Base-by-base conservation (phyloP, 345 rosid species). In the Atalantia buxifolia region DNA sequence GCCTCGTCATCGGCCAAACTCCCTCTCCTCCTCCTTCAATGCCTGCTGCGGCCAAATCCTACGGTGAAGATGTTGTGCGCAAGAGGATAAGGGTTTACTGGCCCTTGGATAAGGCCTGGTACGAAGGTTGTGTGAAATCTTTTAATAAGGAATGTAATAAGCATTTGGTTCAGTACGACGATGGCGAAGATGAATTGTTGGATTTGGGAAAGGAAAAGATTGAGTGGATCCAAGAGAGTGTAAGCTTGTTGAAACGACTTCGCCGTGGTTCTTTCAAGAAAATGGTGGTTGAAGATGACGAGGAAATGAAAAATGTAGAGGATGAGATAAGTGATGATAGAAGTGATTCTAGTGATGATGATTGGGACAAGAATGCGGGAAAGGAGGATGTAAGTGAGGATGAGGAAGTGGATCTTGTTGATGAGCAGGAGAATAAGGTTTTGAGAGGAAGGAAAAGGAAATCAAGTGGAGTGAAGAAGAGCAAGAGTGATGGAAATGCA, bases 21-120 rank as follows among this genome's bases (percentile, higher is more conserved):
- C 85, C 88, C 18, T 79, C 86, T 13, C 85, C 81, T 25, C 56
- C 69, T 4, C 70, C 85, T 22, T 74, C 80, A 57, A 77, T 85
- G n/a, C 68, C 77, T 10, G 25, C 75, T 13, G 83, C 76, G n/a
- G 28, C 30, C 16, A 74, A 60, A 57, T 76, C 81, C 4, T 88
- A 78, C 80, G 95, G 89, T 2, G 84, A 80, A 6, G 97, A 92
- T 83, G 97, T 89, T 19, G 81, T 91, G 55, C 90, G 83, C 9
- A 90, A 78, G 91, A 83, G 90, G 83, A 73, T 96, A 77, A 87
- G 84, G 89, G 92, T 96, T 86, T 94, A 85, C 79, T 96, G 99
- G 99, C 98, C 99, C 63, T 76, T 96, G 90, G 98, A 96, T 84
- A 84, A 90, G 83, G 79, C 75, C 69, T 92, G 98, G 98, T 96